Conservation (phyloP, 768 basidiomycete genomes). For the Lactarius psammicola region DNA sequence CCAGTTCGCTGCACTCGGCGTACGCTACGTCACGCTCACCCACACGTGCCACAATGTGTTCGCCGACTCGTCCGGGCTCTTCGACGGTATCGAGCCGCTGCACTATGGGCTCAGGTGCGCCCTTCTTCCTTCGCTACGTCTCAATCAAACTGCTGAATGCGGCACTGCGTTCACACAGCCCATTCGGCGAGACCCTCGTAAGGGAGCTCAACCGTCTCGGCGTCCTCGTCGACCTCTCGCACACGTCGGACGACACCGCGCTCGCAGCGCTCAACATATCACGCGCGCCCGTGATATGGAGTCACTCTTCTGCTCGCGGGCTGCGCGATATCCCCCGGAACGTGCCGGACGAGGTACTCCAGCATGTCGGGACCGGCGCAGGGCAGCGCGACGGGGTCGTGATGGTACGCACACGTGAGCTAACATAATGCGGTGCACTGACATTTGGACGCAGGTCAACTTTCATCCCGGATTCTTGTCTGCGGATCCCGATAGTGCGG, state of each 20-base stretch:
- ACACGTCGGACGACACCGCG: conserved; percentile 89
- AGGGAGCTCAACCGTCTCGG: conserved; percentile 95
- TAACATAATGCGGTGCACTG: too few species aligned
- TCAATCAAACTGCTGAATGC: neutral
- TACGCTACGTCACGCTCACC: conserved; percentile 92
- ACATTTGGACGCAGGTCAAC: conserved; percentile 56
- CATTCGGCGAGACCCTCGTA: conserved; percentile 69
- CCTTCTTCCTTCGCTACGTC: neutral
- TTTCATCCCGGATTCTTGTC: conserved; percentile 72
- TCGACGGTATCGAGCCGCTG: conserved; percentile 56
- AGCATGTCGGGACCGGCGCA: conserved; percentile 58
- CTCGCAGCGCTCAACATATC: conserved; percentile 59
- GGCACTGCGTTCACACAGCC: conserved; percentile 39
- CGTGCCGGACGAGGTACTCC: conserved; percentile 77
- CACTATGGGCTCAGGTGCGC: conserved; percentile 67
- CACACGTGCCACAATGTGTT: conserved; percentile 90
- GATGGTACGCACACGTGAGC: conserved; percentile 55
- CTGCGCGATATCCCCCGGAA: conserved; percentile 77
- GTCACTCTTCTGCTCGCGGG: conserved; percentile 82
- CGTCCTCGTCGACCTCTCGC: conserved; percentile 86
- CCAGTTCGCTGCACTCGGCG: conserved; percentile 79
- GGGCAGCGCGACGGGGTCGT: conserved; percentile 84
- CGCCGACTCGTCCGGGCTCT: conserved; percentile 75
- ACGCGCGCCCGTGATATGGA: conserved; percentile 87
- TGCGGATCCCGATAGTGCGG: conserved; percentile 54